These are phyloP conservation scores for Jatropha podagrica DNA, from an alignment of 441 rosid species.

Conservation along the genomic window DNA sequence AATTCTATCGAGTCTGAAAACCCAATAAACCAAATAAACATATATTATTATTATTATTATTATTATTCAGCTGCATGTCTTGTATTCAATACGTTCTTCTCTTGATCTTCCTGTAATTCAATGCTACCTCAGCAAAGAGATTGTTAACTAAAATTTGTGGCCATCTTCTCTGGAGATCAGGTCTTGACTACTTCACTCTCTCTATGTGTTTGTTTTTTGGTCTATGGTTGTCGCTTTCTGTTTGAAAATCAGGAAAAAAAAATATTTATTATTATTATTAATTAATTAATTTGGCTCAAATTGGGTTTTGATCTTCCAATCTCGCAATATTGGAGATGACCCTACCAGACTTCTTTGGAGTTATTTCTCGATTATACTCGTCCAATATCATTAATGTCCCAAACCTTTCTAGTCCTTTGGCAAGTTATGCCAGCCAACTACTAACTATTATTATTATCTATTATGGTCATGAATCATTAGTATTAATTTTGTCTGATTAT, in stretches of 20 bases:
- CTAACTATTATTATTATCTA: not conserved
- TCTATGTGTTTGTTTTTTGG: not conserved
- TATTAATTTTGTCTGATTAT: not conserved
- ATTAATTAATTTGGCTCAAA: too few species aligned
- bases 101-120: too few species aligned
- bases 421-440: not conserved
- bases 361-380: not conserved
- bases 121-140: too few species aligned
- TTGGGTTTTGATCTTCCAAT: too few species aligned
- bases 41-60: too few species aligned
- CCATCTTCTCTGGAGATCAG: slow-evolving; percentile 87
- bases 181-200: slow-evolving; percentile 28
- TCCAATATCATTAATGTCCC: not conserved
- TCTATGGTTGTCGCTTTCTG: not conserved
- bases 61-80: too few species aligned
- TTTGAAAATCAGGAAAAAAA: not conserved
- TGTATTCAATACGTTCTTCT: too few species aligned
- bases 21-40: too few species aligned
- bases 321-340: too few species aligned
- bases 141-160: slow-evolving; percentile 18
- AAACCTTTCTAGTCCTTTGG: not conserved
- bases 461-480: not conserved
- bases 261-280: too few species aligned
- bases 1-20: too few species aligned
- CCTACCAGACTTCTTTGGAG: not conserved